These are phyloP conservation scores for Atractiella rhizophila DNA, from an alignment of 768 basidiomycete genomes.

Conservation along the genomic window DNA sequence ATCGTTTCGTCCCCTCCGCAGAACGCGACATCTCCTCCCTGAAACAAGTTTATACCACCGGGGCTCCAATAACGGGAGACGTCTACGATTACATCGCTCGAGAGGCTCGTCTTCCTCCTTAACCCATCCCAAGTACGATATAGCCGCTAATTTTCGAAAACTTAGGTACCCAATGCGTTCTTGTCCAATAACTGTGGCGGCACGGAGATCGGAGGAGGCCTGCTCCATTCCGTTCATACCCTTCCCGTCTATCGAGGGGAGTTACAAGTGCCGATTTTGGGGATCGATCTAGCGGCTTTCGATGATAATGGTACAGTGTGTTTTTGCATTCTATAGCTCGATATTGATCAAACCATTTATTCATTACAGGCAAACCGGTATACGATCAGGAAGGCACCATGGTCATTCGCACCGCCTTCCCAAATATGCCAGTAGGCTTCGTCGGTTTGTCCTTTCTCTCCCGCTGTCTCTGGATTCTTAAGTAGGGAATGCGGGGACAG, in stretches of 20 bases:
- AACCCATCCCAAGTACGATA: neutral
- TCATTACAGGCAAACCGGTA: neutral
- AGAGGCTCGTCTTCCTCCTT: neutral
- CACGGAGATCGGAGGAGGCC: neutral
- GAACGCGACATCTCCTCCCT: neutral
- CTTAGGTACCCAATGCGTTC: neutral
- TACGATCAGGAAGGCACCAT: constrained; percentile 2
- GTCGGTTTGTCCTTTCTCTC: too few relatives aligned
- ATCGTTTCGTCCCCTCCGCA: neutral
- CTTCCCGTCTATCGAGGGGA: constrained; percentile 1
- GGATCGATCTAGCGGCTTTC: neutral
- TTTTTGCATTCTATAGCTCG: neutral
- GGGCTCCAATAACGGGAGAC: neutral
- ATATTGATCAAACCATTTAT: neutral
- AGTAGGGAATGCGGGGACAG: too few relatives aligned
- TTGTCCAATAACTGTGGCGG: neutral
- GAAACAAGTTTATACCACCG: neutral
- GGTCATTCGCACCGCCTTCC: constrained; percentile 1
- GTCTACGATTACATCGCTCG: neutral
- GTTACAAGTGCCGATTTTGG: neutral
- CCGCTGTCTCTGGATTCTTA: too few relatives aligned
- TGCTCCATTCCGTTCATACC: neutral
- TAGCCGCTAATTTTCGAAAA: neutral
- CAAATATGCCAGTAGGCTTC: constrained; percentile 1
- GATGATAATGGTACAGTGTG: neutral